Evolutionary conservation across 441 rosid species (phyloP).

Genomic region (Brassica balearica): DNA sequence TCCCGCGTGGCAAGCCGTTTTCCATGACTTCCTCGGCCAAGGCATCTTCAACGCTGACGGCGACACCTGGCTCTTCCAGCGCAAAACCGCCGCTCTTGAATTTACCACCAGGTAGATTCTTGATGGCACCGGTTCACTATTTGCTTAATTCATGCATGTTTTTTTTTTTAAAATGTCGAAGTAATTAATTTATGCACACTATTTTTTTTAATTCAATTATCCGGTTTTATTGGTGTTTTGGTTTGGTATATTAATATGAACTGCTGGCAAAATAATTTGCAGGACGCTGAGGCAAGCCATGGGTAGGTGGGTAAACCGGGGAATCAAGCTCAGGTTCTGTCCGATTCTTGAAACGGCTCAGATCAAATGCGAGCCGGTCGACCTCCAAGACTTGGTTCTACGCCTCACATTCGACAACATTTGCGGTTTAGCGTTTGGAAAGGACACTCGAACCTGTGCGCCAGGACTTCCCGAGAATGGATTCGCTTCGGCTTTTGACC

Average conservation of each 20-base stretch:
- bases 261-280: constrained; percentile 22
- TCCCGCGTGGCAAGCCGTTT: constrained; percentile 95
- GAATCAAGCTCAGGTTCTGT: constrained; percentile 69
- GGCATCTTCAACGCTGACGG: constrained; percentile 94
- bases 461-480: constrained; percentile 70
- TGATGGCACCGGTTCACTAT: background rate
- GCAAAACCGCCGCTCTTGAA: constrained; percentile 92
- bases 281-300: constrained; percentile 92
- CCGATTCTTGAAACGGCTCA: constrained; percentile 73
- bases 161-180: no score
- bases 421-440: constrained; percentile 89
- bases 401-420: constrained; percentile 93
- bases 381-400: constrained; percentile 80
- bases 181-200: no score
- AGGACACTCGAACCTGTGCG: constrained; percentile 84
- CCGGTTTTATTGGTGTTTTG: background rate
- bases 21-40: constrained; percentile 87
- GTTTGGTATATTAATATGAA: background rate
- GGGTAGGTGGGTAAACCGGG: constrained; percentile 86
- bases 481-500: constrained; percentile 81
- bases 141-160: no score
- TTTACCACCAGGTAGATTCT: constrained; percentile 70
- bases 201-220: background rate
- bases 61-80: constrained; percentile 84
- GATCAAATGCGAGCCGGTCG: constrained; percentile 56